Conservation (phyloP, 352 stramenopile genomes). For the Globisporangium polare region DNA sequence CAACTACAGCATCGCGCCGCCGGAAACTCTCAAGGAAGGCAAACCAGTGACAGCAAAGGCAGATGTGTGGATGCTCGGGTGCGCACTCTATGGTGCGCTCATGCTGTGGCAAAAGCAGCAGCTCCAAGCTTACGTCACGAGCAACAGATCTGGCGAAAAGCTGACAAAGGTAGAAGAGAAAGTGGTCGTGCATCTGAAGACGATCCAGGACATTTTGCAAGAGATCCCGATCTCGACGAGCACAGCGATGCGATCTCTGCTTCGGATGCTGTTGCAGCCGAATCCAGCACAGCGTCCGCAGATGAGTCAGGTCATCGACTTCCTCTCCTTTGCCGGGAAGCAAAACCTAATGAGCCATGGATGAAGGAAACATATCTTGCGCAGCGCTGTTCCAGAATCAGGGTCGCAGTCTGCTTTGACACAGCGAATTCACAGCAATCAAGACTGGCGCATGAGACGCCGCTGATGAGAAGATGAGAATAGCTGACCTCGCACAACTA, state of each 20-base stretch:
- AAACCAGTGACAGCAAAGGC: constrained; percentile 36
- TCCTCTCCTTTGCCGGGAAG: constrained; percentile 36
- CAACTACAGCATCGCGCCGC: constrained; percentile 33
- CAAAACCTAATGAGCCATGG: constrained; percentile 5
- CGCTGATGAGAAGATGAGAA: not conserved
- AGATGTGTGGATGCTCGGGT: constrained; percentile 66
- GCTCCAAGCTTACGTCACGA: constrained; percentile 16
- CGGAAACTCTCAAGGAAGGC: constrained; percentile 29
- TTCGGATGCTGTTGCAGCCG: constrained; percentile 63
- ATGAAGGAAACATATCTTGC: constrained; percentile 7
- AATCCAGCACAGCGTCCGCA: constrained; percentile 47
- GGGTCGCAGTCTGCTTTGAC: too few species aligned
- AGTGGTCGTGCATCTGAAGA: constrained; percentile 38
- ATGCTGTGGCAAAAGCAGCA: constrained; percentile 49
- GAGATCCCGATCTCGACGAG: constrained; percentile 46
- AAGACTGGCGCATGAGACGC: too few species aligned
- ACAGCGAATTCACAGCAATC: too few species aligned
- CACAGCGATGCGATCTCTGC: constrained; percentile 36
- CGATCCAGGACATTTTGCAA: constrained; percentile 36
- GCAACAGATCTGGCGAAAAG: constrained; percentile 3
- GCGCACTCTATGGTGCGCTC: constrained; percentile 47
- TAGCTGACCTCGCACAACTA: not conserved
- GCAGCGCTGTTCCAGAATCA: too few species aligned
- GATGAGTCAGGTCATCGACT: constrained; percentile 61
- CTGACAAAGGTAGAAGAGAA: not conserved